These are phyloP conservation scores for Mitragyna speciosa DNA, from an alignment of 257 asterid species.

Conservation along the genomic window DNA sequence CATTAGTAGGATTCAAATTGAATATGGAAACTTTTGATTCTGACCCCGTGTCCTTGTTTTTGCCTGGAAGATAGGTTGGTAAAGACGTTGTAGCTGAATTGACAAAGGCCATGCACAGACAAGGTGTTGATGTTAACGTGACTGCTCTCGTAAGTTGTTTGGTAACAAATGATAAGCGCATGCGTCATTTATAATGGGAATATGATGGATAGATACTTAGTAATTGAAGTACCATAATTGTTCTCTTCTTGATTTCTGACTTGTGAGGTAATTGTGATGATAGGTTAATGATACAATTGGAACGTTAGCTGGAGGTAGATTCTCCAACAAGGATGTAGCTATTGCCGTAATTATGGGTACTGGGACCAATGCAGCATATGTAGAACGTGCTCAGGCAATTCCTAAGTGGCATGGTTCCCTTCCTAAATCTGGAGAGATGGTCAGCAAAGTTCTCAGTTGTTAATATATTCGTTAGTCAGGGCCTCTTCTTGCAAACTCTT, in stretches of 20 bases:
- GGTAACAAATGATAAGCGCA: background rate
- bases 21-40: background rate
- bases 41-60: constrained; percentile 4
- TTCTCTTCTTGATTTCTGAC: background rate
- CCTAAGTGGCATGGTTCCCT: constrained; percentile 94
- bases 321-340: constrained; percentile 53
- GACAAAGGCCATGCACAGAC: constrained; percentile 68
- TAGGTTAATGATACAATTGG: constrained; percentile 94
- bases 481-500: background rate
- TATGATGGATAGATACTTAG: background rate
- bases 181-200: background rate
- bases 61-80: constrained; percentile 56
- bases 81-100: constrained; percentile 73
- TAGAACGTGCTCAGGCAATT: constrained; percentile 85
- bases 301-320: constrained; percentile 87
- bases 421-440: constrained; percentile 92
- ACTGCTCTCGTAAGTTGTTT: constrained; percentile 63
- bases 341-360: constrained; percentile 89
- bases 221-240: background rate
- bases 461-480: background rate
- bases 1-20: background rate
- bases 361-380: constrained; percentile 89
- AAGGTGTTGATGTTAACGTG: constrained; percentile 70
- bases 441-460: constrained; percentile 28
- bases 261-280: constrained; percentile 21